Evolutionary conservation across 73 alveolate genomes (phyloP), one percentile per base, ranked within the genome.

Genomic region (Stentor roeselii): DNA sequence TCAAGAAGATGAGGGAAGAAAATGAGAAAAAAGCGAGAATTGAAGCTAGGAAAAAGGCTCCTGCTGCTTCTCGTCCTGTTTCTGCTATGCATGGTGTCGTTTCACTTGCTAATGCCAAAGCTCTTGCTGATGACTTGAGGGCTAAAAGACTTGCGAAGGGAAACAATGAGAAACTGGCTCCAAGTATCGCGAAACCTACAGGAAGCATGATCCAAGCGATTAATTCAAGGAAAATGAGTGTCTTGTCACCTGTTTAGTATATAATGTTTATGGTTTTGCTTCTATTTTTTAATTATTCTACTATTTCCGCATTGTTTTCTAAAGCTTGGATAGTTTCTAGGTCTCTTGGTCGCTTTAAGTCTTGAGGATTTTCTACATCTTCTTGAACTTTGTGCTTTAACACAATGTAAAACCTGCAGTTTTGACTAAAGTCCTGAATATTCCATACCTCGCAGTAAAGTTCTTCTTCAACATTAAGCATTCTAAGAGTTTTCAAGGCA

Each of bases 191-290:
- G 21, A 67, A 67, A 21, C 34, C 80, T 21, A 32, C 37, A 1
- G 80, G 34, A 27, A 67, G 34, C 21, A 67, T 67, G 80, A 67
- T 67, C 42, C 80, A 67, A 67, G 80, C n/a, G 21, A 67, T 67
- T 21, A 40, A 67, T 27, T 15, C 80, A 30, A 67, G 80, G 37
- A 21, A 40, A 67, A 67, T 67, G 80, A 21, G 42, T 1, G 37
- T 67, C 34, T 27, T 67, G 80, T 40, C 80, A 67, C 21, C 21
- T 11, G 21, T n/a, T 27, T 21, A 67, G 11, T 67, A 67, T 27
- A 27, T 21, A 67, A 67, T 67, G 34, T 67, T 30, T 50, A 11
- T 6, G 67, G 67, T 50, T n/a, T n/a, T n/a, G n/a, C n/a, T n/a
- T n/a, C n/a, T n/a, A n/a, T n/a, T n/a, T n/a, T n/a, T n/a, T n/a